Percentiles rank a stretch among this genome's conserved stretches.
phyloP scores from a whole-genome alignment of 345 rosid genomes.

The Brassica nigra region DNA sequence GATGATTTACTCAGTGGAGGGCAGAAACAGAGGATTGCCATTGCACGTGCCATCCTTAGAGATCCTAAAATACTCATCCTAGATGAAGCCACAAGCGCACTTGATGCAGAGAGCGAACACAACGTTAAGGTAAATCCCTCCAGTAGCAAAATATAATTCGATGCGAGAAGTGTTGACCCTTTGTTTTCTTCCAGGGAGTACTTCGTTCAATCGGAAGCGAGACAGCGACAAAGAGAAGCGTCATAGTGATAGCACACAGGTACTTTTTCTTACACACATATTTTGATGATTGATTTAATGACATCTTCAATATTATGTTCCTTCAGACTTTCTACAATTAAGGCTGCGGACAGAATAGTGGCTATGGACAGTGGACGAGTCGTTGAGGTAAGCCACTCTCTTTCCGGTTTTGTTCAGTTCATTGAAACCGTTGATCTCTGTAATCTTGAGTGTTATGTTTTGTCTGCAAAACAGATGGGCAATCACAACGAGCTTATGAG shows the following conservation, averaged over 20 bases:
- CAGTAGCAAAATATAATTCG: no score
- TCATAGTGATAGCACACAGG: constrained; percentile 92
- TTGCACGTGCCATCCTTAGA: constrained; percentile 93
- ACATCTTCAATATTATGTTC: constrained; percentile 4
- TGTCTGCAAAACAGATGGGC: constrained; percentile 59
- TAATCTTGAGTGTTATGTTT: constrained; percentile 11
- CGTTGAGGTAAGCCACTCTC: constrained; percentile 59
- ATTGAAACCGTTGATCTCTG: not conserved
- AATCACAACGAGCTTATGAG: constrained; percentile 75
- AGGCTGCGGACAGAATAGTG: constrained; percentile 89
- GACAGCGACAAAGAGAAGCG: constrained; percentile 64
- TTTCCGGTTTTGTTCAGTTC: constrained; percentile 5
- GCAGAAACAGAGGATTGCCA: constrained; percentile 96
- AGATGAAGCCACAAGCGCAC: constrained; percentile 96
- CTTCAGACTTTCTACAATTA: constrained; percentile 86
- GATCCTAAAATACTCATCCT: constrained; percentile 88
- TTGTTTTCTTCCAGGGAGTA: constrained; percentile 60
- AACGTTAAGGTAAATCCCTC: constrained; percentile 92
- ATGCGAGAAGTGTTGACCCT: not conserved
- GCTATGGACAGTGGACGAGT: constrained; percentile 84
- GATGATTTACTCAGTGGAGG: constrained; percentile 98
- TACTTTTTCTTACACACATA: constrained; percentile 25
- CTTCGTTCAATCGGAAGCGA: constrained; percentile 72
- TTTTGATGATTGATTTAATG: not conserved
- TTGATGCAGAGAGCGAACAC: constrained; percentile 98